These are phyloP conservation scores for Gryganskiella cystojenkinii DNA, from an alignment of 192 early-diverging fungal genomes.

Conservation along the genomic window DNA sequence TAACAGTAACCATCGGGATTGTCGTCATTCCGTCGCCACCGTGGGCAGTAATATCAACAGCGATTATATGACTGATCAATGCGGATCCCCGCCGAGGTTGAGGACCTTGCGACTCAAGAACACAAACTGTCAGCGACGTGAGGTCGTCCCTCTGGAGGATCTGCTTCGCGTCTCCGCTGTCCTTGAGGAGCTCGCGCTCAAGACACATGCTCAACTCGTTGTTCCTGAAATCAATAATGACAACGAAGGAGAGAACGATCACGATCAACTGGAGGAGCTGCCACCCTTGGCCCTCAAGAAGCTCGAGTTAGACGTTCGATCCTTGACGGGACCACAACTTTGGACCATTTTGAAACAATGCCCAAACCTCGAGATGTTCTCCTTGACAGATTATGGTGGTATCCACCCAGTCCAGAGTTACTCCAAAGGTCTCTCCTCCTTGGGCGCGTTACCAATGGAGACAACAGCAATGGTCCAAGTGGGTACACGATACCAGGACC, in stretches of 20 bases:
- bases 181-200: conserved; percentile 10
- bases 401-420: background rate
- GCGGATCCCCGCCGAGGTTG: background rate
- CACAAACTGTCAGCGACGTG: conserved; percentile 19
- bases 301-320: conserved; percentile 18
- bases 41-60: no score
- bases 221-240: background rate
- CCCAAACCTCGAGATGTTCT: conserved; percentile 14
- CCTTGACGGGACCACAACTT: conserved; percentile 11
- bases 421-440: background rate
- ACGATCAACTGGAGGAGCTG: no score
- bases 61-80: no score
- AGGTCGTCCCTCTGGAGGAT: background rate
- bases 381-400: conserved; percentile 23
- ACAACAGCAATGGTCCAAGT: no score
- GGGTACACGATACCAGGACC: background rate
- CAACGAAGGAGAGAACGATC: background rate
- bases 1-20: background rate
- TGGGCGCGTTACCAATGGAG: background rate
- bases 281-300: background rate
- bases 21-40: background rate
- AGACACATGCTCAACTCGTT: conserved; percentile 10
- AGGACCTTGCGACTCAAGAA: conserved; percentile 10
- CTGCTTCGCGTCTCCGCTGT: conserved; percentile 1
- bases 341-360: conserved; percentile 4